Evolutionary conservation across 179 eudicot genomes (phyloP).

Genomic region (Nepenthes alata): DNA sequence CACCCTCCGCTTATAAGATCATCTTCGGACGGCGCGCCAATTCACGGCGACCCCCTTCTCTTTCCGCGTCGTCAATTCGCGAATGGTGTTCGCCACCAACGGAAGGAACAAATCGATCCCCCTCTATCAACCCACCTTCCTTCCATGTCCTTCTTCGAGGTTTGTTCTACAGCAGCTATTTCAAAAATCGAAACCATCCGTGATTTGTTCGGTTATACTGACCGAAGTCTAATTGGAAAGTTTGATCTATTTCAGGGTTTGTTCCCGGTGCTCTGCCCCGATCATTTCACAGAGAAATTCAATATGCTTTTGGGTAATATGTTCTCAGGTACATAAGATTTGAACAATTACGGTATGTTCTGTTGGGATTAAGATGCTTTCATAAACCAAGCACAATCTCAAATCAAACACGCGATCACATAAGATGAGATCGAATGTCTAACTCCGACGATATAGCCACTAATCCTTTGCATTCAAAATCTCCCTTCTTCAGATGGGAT

Average conservation of each 20-base stretch:
- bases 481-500: slow-evolving; percentile 18
- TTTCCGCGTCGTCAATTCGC: background rate
- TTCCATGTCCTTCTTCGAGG: slow-evolving; percentile 20
- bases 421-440: too few species aligned
- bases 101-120: background rate
- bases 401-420: background rate
- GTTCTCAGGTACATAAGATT: background rate
- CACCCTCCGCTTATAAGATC: background rate
- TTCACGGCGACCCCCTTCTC: background rate
- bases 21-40: background rate
- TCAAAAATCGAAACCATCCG: slow-evolving; percentile 4
- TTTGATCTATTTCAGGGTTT: slow-evolving; percentile 20
- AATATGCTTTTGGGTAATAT: slow-evolving; percentile 14
- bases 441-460: too few species aligned
- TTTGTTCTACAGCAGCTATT: background rate
- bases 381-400: background rate
- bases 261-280: slow-evolving; percentile 12
- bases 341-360: background rate
- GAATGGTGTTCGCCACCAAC: background rate
- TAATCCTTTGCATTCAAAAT: background rate
- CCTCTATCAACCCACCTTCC: background rate
- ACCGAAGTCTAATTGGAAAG: background rate
- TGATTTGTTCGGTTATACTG: slow-evolving; percentile 9
- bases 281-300: slow-evolving; percentile 11
- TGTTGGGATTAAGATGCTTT: background rate